A percentile compares a stretch with the other conserved stretches of the same genome.
These are phyloP conservation scores for Barnettozyma hawaiiensis DNA, from an alignment of 1,139 yeast genomes.

Conservation along the genomic window DNA sequence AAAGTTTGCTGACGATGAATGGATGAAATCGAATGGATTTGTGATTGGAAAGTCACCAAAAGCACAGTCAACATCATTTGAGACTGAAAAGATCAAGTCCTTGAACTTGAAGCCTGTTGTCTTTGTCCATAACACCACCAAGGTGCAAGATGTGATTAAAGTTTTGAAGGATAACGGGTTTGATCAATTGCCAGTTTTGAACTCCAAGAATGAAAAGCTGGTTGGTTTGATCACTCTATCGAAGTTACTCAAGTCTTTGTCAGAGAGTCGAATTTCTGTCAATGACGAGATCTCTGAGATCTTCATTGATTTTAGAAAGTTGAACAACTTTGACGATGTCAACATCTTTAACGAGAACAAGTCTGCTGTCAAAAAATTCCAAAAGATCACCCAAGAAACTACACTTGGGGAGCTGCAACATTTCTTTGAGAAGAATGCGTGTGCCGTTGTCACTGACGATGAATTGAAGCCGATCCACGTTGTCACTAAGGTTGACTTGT, in stretches of 20 bases:
- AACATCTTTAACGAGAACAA: slow-evolving; percentile 61
- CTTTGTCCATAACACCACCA: slow-evolving; percentile 59
- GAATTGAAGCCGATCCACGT: slow-evolving; percentile 74
- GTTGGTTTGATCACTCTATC: slow-evolving; percentile 78
- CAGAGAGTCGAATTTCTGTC: slow-evolving; percentile 55
- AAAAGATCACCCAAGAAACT: slow-evolving; percentile 64
- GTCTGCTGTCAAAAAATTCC: slow-evolving; percentile 62
- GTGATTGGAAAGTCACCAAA: slow-evolving; percentile 41
- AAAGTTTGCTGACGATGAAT: slow-evolving; percentile 86
- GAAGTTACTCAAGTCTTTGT: slow-evolving; percentile 60
- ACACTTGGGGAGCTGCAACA: slow-evolving; percentile 64
- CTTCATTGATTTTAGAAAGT: slow-evolving; percentile 69
- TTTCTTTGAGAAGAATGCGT: slow-evolving; percentile 82
- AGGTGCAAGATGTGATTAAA: slow-evolving; percentile 62
- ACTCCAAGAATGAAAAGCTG: slow-evolving; percentile 42
- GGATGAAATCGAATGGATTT: slow-evolving; percentile 82
- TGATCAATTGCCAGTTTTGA: slow-evolving; percentile 79
- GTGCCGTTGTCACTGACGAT: slow-evolving; percentile 75
- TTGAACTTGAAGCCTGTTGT: slow-evolving; percentile 79
- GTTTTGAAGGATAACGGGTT: slow-evolving; percentile 72
- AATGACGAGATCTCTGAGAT: slow-evolving; percentile 57
- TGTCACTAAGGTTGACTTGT: slow-evolving; percentile 82
- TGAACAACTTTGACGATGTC: slow-evolving; percentile 56
- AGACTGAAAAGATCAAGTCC: slow-evolving; percentile 60
- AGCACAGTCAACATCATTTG: slow-evolving; percentile 38